A percentile compares a stretch with the other conserved stretches of the same genome.
phyloP scores from a whole-genome alignment of 371 early-diverging fungal genomes.

The Haplosporangium sp. region DNA sequence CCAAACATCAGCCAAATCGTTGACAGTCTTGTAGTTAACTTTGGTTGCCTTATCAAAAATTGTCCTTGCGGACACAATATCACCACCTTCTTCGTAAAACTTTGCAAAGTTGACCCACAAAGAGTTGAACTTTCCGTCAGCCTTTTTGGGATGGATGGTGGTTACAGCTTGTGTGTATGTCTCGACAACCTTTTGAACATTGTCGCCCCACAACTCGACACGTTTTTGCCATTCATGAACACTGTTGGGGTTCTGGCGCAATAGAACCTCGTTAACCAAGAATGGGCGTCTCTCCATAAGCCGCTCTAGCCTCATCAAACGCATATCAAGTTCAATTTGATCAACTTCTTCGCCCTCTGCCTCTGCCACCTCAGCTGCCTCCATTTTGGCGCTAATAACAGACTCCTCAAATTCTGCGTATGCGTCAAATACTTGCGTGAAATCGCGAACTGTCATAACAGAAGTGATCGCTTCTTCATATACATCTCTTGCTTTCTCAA shows the following conservation, averaged over 20 bases:
- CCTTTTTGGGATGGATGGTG: conserved; percentile 86
- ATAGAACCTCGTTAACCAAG: conserved; percentile 92
- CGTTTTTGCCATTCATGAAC: conserved; percentile 94
- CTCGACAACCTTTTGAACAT: conserved; percentile 71
- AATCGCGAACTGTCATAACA: conserved; percentile 93
- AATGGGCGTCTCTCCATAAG: conserved; percentile 95
- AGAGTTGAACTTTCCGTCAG: conserved; percentile 79
- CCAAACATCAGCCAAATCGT: conserved; percentile 94
- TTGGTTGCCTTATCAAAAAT: conserved; percentile 90
- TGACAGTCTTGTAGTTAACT: conserved; percentile 83
- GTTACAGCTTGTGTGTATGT: conserved; percentile 85
- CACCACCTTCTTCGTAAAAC: conserved; percentile 79
- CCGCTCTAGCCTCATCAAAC: conserved; percentile 87
- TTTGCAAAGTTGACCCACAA: conserved; percentile 91
- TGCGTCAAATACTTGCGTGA: conserved; percentile 95
- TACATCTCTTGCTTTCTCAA: conserved; percentile 89
- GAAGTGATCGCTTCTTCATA: conserved; percentile 92
- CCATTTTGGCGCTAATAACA: conserved; percentile 82
- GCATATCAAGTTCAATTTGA: conserved; percentile 85
- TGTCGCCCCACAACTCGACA: conserved; percentile 76
- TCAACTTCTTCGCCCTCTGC: conserved; percentile 66
- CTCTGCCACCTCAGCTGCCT: conserved; percentile 72
- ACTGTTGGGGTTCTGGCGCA: conserved; percentile 94
- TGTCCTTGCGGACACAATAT: conserved; percentile 74
- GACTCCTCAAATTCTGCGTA: conserved; percentile 93